These are phyloP conservation scores for Fagus sylvatica DNA, from an alignment of 306 rosid genomes.

Conservation along the genomic window DNA sequence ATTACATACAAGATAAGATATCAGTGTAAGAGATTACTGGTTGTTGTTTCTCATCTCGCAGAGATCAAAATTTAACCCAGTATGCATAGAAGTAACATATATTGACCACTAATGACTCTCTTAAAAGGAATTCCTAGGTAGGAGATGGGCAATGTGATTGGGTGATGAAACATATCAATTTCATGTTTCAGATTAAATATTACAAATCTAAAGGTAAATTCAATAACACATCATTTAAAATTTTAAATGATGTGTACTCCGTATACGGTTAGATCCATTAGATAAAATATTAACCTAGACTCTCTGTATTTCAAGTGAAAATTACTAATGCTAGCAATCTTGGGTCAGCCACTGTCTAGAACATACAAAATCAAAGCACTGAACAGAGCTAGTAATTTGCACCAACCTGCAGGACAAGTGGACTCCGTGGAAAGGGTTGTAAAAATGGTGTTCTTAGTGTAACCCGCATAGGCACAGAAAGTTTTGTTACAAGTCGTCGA, in stretches of 20 bases:
- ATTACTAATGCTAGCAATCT: too few species aligned
- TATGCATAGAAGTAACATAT: not conserved
- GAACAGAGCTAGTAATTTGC: not conserved
- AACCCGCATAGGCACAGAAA: conserved; percentile 69
- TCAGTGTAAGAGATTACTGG: not conserved
- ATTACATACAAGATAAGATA: not conserved
- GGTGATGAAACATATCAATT: not conserved
- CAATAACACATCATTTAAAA: too few species aligned
- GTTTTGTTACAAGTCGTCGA: conserved; percentile 43
- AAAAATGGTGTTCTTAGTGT: conserved; percentile 34
- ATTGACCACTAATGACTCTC: not conserved
- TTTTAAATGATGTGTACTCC: too few species aligned
- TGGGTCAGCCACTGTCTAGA: too few species aligned
- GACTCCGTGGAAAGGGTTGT: conserved; percentile 24
- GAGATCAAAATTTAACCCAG: not conserved
- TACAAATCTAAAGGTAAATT: too few species aligned
- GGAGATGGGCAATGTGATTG: not conserved
- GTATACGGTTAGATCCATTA: too few species aligned
- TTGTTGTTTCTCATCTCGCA: not conserved
- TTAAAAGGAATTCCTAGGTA: not conserved
- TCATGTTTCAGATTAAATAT: too few species aligned
- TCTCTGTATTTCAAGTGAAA: too few species aligned
- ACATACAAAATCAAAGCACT: not conserved
- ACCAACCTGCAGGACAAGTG: conserved; percentile 65
- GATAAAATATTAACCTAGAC: too few species aligned